Conservation (phyloP, 495 filamentous ascomycete genomes). For the Physcia stellaris region DNA sequence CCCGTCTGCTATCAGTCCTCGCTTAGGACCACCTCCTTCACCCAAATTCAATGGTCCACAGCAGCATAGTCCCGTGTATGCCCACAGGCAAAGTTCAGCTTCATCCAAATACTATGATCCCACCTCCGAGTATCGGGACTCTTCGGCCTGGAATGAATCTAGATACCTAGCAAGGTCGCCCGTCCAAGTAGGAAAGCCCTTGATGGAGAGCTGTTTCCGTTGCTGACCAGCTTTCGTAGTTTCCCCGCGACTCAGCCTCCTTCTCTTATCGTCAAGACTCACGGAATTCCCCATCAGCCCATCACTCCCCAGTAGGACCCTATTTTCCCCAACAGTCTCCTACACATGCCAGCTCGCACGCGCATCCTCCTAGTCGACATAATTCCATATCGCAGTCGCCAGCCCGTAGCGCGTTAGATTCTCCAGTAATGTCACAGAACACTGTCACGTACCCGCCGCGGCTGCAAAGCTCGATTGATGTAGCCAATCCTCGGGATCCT, state of each 20-base stretch:
- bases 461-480: conserved; percentile 10
- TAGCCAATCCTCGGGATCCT: conserved; percentile 11
- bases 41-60: conserved; percentile 14
- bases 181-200: conserved; percentile 18
- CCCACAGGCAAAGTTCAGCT: conserved; percentile 9
- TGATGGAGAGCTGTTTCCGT: conserved; percentile 4
- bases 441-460: conserved; percentile 4
- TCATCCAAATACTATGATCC: conserved; percentile 34
- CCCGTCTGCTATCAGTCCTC: conserved; percentile 14
- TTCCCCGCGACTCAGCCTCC: conserved; percentile 11
- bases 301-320: conserved; percentile 14
- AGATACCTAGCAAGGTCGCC: conserved; percentile 23
- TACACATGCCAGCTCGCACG: conserved; percentile 23
- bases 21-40: conserved; percentile 11
- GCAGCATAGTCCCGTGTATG: conserved; percentile 9
- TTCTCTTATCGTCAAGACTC: conserved; percentile 12
- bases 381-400: conserved; percentile 33
- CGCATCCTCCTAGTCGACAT: conserved; percentile 30
- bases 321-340: conserved; percentile 15
- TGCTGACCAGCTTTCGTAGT: conserved; percentile 5
- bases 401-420: conserved; percentile 24
- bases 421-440: conserved; percentile 25
- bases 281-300: conserved; percentile 11
- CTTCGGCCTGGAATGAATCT: conserved; percentile 16
- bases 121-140: conserved; percentile 25